Base-by-base conservation (phyloP, 164 flowering plant species). In the Kalanchoe fedtschenkoi region DNA sequence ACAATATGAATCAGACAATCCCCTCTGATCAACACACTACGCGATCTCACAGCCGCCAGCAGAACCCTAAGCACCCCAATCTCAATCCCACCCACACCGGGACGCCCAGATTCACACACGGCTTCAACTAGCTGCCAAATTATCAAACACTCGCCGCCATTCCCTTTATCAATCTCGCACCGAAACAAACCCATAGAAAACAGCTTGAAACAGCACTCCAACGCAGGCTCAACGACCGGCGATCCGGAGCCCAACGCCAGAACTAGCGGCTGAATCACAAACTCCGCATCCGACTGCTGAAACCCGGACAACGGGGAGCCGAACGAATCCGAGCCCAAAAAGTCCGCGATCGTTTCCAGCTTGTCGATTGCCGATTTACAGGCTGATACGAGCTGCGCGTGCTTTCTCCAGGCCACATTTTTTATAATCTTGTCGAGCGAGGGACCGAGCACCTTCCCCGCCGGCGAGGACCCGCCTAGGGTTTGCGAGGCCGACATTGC, bases 331-430 rank as follows among this genome's bases (percentile, higher is more conserved):
- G 74, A 51, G 60, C 60, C 69, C 35, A 64, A 16, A 10, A 75
- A 47, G n/a, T 80, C 84, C 30, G 74, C 10, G 58, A 85, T 67
- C 51, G 82, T 56, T 8, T 85, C 79, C 59, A 95, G 90, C 71
- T 70, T 76, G 78, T 91, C 97, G 62, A 89, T 80, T 24, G 75
- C 82, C 37, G 97, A 84, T 74, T 95, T 95, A 65, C 82, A 84
- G 68, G 91, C 70, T 66, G 90, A 61, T 16, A 91, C 96, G 66
- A 95, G 85, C 39, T 78, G 74, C 9, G 96, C 65, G 73, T 91
- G 95, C 69, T 95, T 95, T 29, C 97, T 63, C 99, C 99, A 95
- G n/a, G 99, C 91, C 5, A 82, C 96, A 66, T 95, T 91, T 71
- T 95, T 95, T 62, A 95, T 77, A 84, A 95, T 87, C 83, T 91